Percentiles rank a stretch among this genome's conserved stretches.
Conservation (phyloP, 2,329 filamentous ascomycete species). For the Teratosphaeria zuluensis region DNA sequence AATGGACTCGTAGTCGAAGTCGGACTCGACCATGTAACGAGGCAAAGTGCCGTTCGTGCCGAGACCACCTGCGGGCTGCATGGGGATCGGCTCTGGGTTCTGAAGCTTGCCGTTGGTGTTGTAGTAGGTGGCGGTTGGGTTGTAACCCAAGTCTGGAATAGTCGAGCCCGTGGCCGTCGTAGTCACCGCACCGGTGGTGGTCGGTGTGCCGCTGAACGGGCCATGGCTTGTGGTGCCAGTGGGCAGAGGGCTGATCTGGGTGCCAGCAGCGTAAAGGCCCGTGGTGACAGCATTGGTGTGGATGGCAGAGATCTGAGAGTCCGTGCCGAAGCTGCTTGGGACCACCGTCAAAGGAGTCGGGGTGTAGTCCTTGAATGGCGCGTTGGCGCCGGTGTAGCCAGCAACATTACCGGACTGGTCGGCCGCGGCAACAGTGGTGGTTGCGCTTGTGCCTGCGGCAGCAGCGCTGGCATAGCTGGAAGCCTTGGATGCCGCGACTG, state of each 20-base stretch:
- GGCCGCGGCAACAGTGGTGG: conserved; percentile 6
- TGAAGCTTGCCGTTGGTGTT: conserved; percentile 61
- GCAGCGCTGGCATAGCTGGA: background rate
- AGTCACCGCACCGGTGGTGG: conserved; percentile 59
- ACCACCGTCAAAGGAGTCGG: conserved; percentile 25
- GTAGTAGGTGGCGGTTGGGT: conserved; percentile 57
- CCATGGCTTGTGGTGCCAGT: conserved; percentile 59
- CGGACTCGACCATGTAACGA: conserved; percentile 66
- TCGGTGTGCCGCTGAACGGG: conserved; percentile 55
- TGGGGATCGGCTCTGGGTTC: conserved; percentile 59
- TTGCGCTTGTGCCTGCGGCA: background rate
- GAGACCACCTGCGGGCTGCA: conserved; percentile 58
- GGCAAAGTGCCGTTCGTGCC: conserved; percentile 70
- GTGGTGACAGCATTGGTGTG: conserved; percentile 18
- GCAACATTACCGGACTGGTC: conserved; percentile 22
- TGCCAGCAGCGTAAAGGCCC: conserved; percentile 28
- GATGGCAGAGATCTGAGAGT: conserved; percentile 34
- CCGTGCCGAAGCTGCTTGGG: conserved; percentile 34
- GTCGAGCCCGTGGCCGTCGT: conserved; percentile 37
- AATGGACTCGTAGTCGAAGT: conserved; percentile 75
- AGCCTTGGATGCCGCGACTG: conserved; percentile 4
- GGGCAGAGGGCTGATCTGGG: conserved; percentile 39
- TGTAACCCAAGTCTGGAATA: conserved; percentile 49
- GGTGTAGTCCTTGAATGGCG: conserved; percentile 29
- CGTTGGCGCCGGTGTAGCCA: conserved; percentile 38